A percentile compares a stretch with the other conserved stretches of the same genome.
Evolutionary conservation across 768 basidiomycete species (phyloP).

Genomic region (Agrocybe chaxingu): DNA sequence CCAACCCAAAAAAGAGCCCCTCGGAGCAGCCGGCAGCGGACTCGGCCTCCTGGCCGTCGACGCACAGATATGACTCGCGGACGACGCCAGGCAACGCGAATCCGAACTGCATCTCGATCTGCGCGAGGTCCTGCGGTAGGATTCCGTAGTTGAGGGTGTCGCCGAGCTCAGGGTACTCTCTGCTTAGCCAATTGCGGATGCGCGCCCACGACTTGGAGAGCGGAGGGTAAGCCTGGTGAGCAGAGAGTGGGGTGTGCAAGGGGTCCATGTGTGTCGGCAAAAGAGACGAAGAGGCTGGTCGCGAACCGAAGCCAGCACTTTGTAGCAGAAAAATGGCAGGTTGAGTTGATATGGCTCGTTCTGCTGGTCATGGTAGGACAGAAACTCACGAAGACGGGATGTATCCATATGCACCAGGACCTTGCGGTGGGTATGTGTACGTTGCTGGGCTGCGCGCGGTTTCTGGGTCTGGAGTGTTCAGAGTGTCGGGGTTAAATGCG

Average conservation of each 20-base stretch:
- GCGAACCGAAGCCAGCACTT: conserved; percentile 40
- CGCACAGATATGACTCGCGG: conserved; percentile 84
- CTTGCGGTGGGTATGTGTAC: conserved; percentile 80
- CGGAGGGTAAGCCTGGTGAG: conserved; percentile 62
- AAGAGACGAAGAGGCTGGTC: conserved; percentile 47
- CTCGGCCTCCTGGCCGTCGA: conserved; percentile 94
- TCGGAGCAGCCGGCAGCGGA: conserved; percentile 84
- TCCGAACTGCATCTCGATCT: conserved; percentile 83
- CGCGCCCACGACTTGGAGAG: conserved; percentile 83
- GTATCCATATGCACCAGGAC: conserved; percentile 55
- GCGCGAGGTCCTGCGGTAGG: conserved; percentile 71
- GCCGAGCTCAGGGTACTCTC: conserved; percentile 90
- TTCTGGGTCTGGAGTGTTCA: conserved; percentile 46
- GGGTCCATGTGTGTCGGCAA: conserved; percentile 66
- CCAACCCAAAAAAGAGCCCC: conserved; percentile 94
- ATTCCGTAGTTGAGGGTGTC: conserved; percentile 95
- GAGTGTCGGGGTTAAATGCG: conserved; percentile 54
- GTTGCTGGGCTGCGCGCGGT: conserved; percentile 39
- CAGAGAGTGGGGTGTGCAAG: conserved; percentile 41
- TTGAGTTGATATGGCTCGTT: conserved; percentile 1
- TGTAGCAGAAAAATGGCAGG: conserved; percentile 14
- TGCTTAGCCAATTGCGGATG: conserved; percentile 74
- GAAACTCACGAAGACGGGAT: conserved; percentile 52
- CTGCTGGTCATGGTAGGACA: background rate
- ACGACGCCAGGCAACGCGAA: conserved; percentile 79